phyloP scores from a whole-genome alignment of 2,329 filamentous ascomycete species.

The Harringtonia aguacate region DNA sequence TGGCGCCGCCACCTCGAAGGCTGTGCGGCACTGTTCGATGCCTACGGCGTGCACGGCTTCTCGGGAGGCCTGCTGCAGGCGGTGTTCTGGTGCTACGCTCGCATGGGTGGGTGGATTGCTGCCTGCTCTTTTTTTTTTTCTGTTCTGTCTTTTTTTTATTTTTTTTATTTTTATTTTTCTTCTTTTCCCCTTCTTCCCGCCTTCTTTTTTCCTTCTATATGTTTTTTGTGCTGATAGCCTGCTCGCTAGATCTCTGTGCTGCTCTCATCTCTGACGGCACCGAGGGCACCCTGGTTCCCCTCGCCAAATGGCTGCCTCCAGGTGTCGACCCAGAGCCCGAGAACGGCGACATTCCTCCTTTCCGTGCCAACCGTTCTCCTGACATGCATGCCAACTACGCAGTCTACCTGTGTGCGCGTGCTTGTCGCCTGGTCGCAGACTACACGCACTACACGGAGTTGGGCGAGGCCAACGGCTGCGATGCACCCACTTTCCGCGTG shows the following conservation, averaged over 20 bases:
- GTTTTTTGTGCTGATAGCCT: too few relatives aligned
- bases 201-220: too few relatives aligned
- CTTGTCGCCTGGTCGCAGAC: constrained; percentile 37
- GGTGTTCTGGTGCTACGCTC: constrained; percentile 48
- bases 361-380: constrained; percentile 21
- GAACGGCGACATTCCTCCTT: constrained; percentile 24
- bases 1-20: constrained; percentile 48
- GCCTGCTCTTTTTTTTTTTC: background rate
- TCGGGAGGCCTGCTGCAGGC: constrained; percentile 40
- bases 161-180: background rate
- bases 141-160: background rate
- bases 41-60: constrained; percentile 42
- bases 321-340: constrained; percentile 20
- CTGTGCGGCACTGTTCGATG: constrained; percentile 43
- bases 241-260: constrained; percentile 36
- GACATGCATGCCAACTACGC: constrained; percentile 51
- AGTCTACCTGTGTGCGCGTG: constrained; percentile 43
- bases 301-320: constrained; percentile 35
- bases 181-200: too few relatives aligned
- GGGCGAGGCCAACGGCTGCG: constrained; percentile 29
- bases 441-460: constrained; percentile 37
- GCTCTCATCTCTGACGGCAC: constrained; percentile 44
- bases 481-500: constrained; percentile 27
- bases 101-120: constrained; percentile 31
- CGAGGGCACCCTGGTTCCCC: constrained; percentile 38